Evolutionary conservation across 768 basidiomycete species (phyloP), one percentile per base, ranked within the genome.

Genomic region (Boletus patriciae): DNA sequence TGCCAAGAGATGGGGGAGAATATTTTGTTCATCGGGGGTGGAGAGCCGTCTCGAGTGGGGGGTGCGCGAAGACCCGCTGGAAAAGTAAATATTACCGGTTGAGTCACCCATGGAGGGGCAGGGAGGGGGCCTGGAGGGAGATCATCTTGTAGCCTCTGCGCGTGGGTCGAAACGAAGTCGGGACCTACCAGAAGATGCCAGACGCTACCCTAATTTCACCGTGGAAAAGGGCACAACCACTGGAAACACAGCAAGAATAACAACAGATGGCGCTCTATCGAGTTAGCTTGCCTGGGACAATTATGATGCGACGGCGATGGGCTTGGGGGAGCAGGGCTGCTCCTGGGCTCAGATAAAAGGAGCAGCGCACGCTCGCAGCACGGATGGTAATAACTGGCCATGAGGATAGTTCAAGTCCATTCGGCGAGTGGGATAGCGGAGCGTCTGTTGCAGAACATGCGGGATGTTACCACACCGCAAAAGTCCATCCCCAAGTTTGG

Each of bases 291-390:
- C 5, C 36, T 52, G 49, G 16, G 56, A 44, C 38, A 38, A 3
- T 45, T 36, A 27, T 56, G 54, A 46, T 49, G 40, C 9, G 33
- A 46, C 36, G 45, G 27, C 46, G 43, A 50, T 41, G 63, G 56
- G 60, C 37, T 33, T 56, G 54, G 52, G 58, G 55, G 51, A 44
- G 46, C 16, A 50, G 55, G 48, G 19, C 42, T 10, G 50, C 44
- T 40, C 45, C 38, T 47, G 46, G 45, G 58, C 46, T 29, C 46
- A 63, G 67, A 70, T 73, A 74, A 72, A 68, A 69, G 63, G 69
- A 51, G 52, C 46, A 50, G 59, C 12, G 52, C 60, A 65, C 60
- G 61, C 52, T 57, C 70, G 61, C 62, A 62, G 67, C 63, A 58
- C 57, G 60, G 55, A 49, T 60, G 52, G 62, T 56, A 60, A 59